Percentiles rank a stretch among this genome's conserved stretches.
Conservation (phyloP, 805 yeast genomes). For the Candida stauntonica region DNA sequence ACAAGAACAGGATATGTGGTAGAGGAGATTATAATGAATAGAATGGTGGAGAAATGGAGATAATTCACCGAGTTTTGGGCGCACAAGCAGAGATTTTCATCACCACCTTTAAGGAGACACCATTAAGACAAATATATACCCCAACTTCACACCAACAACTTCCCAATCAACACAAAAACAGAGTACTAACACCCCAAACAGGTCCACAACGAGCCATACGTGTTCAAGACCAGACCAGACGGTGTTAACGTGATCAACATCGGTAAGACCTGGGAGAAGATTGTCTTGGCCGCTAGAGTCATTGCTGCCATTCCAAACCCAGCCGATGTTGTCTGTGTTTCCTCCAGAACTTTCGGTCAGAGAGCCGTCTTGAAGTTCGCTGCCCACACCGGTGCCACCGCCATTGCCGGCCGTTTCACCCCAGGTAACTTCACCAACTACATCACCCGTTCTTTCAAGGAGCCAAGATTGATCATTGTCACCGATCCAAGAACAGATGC, state of each 20-base stretch:
- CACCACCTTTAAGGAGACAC: too few species aligned
- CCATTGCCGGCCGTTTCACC: slow-evolving; percentile 99
- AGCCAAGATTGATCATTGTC: slow-evolving; percentile 98
- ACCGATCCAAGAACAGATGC: slow-evolving; percentile 99
- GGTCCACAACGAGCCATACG: slow-evolving; percentile 97
- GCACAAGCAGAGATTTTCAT: too few species aligned
- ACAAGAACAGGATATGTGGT: too few species aligned
- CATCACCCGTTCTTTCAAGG: slow-evolving; percentile 99
- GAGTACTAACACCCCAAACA: slow-evolving; percentile 26
- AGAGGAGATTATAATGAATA: too few species aligned
- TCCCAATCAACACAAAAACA: not conserved
- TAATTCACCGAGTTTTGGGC: too few species aligned
- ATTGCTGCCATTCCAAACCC: slow-evolving; percentile 99
- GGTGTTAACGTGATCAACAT: slow-evolving; percentile 98
- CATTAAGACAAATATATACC: too few species aligned
- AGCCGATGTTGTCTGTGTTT: slow-evolving; percentile 96
- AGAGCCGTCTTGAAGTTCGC: slow-evolving; percentile 99
- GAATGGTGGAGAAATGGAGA: too few species aligned
- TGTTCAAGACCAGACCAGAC: slow-evolving; percentile 97
- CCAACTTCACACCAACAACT: too few species aligned
- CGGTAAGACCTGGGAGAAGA: slow-evolving; percentile 99
- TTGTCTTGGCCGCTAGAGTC: slow-evolving; percentile 98
- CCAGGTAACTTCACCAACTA: slow-evolving; percentile 99
- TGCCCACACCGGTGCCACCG: slow-evolving; percentile 99
- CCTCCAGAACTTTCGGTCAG: slow-evolving; percentile 99